These are phyloP conservation scores for Leccinum boreale DNA, from an alignment of 768 basidiomycete species.

Conservation along the genomic window DNA sequence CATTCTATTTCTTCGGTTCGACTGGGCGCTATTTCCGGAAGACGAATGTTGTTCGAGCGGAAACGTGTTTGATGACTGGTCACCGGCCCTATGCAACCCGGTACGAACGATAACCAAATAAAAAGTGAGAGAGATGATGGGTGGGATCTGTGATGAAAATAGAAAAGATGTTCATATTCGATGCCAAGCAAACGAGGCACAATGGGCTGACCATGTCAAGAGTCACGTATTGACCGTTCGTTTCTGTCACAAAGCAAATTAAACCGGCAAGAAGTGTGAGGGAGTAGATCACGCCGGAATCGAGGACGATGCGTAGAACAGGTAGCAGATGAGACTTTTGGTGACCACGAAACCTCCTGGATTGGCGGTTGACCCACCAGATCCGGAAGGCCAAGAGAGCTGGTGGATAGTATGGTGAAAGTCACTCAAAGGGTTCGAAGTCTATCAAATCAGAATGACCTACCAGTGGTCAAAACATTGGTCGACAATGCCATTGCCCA, in stretches of 20 bases:
- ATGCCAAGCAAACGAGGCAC: neutral
- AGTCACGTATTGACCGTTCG: conserved; percentile 33
- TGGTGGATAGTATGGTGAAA: neutral
- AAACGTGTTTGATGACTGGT: neutral
- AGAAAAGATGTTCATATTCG: too few relatives aligned
- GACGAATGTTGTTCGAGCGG: neutral
- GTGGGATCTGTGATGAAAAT: conserved; percentile 26
- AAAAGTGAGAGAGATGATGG: conserved; percentile 41
- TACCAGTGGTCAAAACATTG: conserved; percentile 34
- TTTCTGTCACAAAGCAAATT: conserved; percentile 25
- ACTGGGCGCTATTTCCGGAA: neutral
- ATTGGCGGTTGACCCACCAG: conserved; percentile 25
- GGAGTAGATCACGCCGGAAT: conserved; percentile 39
- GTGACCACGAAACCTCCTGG: conserved; percentile 11
- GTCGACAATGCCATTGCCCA: conserved; percentile 31
- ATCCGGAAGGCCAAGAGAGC: conserved; percentile 32
- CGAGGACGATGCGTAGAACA: conserved; percentile 32
- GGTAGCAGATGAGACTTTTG: conserved; percentile 10
- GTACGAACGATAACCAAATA: conserved; percentile 42
- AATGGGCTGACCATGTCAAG: conserved; percentile 32
- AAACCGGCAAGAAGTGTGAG: conserved; percentile 32
- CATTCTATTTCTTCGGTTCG: conserved; percentile 1
- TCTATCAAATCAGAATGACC: neutral
- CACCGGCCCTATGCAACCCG: conserved; percentile 14
- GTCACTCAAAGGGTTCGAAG: neutral